Conservation (phyloP, 31 red algal genomes). For the Asparagopsis taxiformis region DNA sequence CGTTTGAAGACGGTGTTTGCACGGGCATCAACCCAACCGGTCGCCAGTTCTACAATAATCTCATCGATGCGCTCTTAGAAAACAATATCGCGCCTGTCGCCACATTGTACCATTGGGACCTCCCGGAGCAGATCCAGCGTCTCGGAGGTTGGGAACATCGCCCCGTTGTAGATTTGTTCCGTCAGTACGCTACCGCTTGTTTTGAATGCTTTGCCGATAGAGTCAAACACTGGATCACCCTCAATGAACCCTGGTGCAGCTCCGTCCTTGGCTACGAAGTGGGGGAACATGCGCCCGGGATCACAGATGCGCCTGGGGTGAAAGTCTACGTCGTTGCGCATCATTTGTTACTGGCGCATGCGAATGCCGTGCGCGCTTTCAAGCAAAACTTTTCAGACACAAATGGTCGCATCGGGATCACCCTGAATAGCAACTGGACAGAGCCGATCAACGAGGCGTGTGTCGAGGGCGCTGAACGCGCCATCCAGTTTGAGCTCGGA, state of each 20-base stretch:
- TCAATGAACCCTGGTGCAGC: constrained; percentile 78
- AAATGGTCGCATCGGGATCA: constrained; percentile 46
- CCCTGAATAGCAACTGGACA: constrained; percentile 55
- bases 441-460: constrained; percentile 30
- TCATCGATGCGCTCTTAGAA: constrained; percentile 53
- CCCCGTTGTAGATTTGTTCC: constrained; percentile 21
- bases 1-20: constrained; percentile 1
- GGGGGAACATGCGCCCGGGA: constrained; percentile 75
- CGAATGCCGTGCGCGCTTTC: constrained; percentile 34
- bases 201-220: constrained; percentile 67
- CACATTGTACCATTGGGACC: constrained; percentile 83
- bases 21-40: constrained; percentile 16
- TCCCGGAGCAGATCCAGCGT: constrained; percentile 28
- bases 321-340: constrained; percentile 53
- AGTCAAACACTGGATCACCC: constrained; percentile 53
- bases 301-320: constrained; percentile 15
- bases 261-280: constrained; percentile 43
- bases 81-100: constrained; percentile 45
- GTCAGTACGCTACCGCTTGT: constrained; percentile 55
- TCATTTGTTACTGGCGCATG: constrained; percentile 62
- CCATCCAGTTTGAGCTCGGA: constrained; percentile 61
- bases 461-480: constrained; percentile 9
- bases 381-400: constrained; percentile 33
- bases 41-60: constrained; percentile 52
- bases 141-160: constrained; percentile 54